Base-by-base conservation (phyloP, 768 basidiomycete species). In the Clitopilus hobsonii region DNA sequence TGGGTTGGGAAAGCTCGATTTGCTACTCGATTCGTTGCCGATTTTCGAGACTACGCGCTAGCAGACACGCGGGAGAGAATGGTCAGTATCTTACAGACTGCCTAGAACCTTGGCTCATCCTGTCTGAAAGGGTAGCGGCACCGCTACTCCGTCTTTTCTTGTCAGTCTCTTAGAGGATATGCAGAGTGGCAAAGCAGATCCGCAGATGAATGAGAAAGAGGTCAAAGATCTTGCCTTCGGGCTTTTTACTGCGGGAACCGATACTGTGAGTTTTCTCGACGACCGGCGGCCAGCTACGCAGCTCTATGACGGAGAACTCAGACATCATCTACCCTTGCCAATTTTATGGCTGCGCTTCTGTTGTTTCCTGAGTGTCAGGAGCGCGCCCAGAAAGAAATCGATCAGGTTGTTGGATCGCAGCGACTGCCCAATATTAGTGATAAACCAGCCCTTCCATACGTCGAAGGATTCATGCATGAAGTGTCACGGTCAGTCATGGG, bases 271-370 rank as follows among this genome's bases (percentile, higher is more conserved):
- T 61, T 20, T 26, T 16, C n/a, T 1, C 11, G 18, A 2, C 16
- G 13, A 2, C 8, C 11, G 18, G 18, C 14, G 29, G n/a, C 48
- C 28, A 27, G 28, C 29, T 30, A 24, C n/a, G 11, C 45, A 11
- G 54, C 57, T 29, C 54, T 16, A 20, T 45, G 28, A 54, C 28
- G 23, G 14, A 25, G 36, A 5, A 3, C 16, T 24, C 29, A 74
- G 72, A 73, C 69, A 1, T 69, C 62, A 26, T 64, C 67, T 4
- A 58, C 68, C 1, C 48, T 75, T 1, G 56, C 60, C 10, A 57
- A 65, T 1, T 74, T 79, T 57, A 54, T 77, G 38, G 64, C 77
- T 13, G 70, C 71, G 1, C 72, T 79, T 71, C 62, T 71, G 5
- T 58, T 67, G 7, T 59, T 74, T 54, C 76, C 76, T 1, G 65